A percentile compares a stretch with the other conserved stretches of the same genome.
These are phyloP conservation scores for Didymella exigua DNA, from an alignment of 2,329 filamentous ascomycete species.

Conservation along the genomic window DNA sequence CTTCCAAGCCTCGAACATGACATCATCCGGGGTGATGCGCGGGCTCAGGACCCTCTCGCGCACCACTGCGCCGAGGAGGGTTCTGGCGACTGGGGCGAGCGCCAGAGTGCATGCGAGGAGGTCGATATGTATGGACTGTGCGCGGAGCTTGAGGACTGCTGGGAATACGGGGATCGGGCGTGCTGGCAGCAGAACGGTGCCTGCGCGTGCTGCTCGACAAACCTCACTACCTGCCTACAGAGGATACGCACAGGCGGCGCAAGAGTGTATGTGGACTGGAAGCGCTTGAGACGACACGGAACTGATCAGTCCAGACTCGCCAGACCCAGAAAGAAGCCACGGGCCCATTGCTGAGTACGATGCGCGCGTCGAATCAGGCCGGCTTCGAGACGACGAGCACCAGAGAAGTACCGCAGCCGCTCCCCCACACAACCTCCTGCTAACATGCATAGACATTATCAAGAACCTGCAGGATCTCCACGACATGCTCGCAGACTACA, in stretches of 20 bases:
- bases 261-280: conserved; percentile 25
- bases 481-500: conserved; percentile 76
- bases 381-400: conserved; percentile 84
- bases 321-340: conserved; percentile 20
- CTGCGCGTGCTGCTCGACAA: conserved; percentile 14
- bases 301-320: conserved; percentile 23
- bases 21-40: conserved; percentile 42
- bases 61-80: conserved; percentile 24
- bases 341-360: conserved; percentile 92
- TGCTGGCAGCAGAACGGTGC: conserved; percentile 7
- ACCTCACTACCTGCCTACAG: conserved; percentile 22
- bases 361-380: conserved; percentile 72
- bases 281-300: background rate
- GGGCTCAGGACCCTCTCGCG: conserved; percentile 38
- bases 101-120: conserved; percentile 16
- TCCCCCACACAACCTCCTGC: background rate
- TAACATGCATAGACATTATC: conserved; percentile 70
- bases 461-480: conserved; percentile 87
- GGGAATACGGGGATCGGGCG: conserved; percentile 10
- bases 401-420: conserved; percentile 74
- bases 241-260: conserved; percentile 38
- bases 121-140: conserved; percentile 38
- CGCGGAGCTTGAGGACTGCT: conserved; percentile 20
- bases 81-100: conserved; percentile 1
- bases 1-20: conserved; percentile 31